phyloP scores from a whole-genome alignment of 345 rosid species.

The Moricandia arvensis region DNA sequence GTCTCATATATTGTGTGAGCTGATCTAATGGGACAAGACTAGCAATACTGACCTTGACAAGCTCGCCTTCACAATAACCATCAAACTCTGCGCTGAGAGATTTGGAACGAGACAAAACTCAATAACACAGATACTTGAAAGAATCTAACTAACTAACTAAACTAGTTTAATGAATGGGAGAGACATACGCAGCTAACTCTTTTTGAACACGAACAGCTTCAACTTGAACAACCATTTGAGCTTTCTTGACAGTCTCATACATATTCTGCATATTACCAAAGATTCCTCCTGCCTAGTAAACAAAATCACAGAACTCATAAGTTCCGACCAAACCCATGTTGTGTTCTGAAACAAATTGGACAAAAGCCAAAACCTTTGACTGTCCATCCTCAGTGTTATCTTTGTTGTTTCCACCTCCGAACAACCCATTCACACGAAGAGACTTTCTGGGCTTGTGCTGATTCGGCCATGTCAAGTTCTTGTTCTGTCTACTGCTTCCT shows the following conservation, averaged over 20 bases:
- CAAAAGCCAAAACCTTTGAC: conserved; percentile 53
- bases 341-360: not conserved
- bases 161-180: not conserved
- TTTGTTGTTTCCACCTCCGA: conserved; percentile 90
- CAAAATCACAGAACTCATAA: not conserved
- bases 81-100: conserved; percentile 83
- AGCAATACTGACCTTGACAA: conserved; percentile 59
- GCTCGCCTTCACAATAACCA: conserved; percentile 95
- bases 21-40: not conserved
- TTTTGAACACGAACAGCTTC: conserved; percentile 93
- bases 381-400: conserved; percentile 58
- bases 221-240: conserved; percentile 98
- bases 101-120: conserved; percentile 15
- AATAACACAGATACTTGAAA: not conserved
- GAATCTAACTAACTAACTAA: not conserved
- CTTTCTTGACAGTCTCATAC: conserved; percentile 89
- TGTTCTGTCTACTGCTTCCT: conserved; percentile 40
- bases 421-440: conserved; percentile 58
- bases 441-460: conserved; percentile 35
- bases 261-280: conserved; percentile 90
- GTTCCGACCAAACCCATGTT: conserved; percentile 1
- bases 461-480: conserved; percentile 1
- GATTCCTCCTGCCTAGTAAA: conserved; percentile 87
- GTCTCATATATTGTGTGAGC: not conserved
- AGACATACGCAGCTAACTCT: conserved; percentile 76